Base-by-base conservation (phyloP, 2,329 filamentous ascomycete genomes). In the Nakataea oryzae region DNA sequence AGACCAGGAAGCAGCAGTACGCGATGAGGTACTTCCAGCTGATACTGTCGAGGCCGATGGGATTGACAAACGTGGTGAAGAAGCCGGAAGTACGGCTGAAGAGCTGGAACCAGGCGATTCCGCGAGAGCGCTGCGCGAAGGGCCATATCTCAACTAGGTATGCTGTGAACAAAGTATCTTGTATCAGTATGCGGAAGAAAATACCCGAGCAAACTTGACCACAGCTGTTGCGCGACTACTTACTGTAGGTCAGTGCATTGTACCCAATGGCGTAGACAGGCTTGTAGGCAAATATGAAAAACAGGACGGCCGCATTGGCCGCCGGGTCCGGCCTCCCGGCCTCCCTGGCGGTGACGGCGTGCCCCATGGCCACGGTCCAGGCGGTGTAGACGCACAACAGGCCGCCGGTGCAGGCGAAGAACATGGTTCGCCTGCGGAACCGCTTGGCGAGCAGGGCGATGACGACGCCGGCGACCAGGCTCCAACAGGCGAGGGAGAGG, bases 231-330 rank as follows among this genome's bases (percentile, higher is more conserved):
- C 55, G 67, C 68, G 41, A 71, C 66, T 9, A 72, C 78, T 72
- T 70, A 81, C 79, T 86, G 71, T 86, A 86, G 0, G 83, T 86
- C 62, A 88, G 74, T 17, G 85, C 82, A 68, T 87, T 88, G 70
- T 86, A 86, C n/a, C 84, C 85, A 59, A 87, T 77, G 66, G 87
- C 87, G 70, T 87, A 88, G 64, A 74, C 76, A 3, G 84, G 82
- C 12, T 78, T 78, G 70, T 86, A 87, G 4, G 77, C 74, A 65
- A 85, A 87, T 66, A 83, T 84, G 71, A 85, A 87, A 71, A 86
- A 80, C 34, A 87, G 73, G 1, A 58, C 56, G 29, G 56, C 56
- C 21, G 4, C 21, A 11, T 58, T 58, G 14, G 56, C 56, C 6
- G 6, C 56, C 27, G 27, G 13, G 56, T 58, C 21, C 26, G 56